Conservation (phyloP, 2,329 filamentous ascomycete genomes). For the Pyrenochaeta sp. region DNA sequence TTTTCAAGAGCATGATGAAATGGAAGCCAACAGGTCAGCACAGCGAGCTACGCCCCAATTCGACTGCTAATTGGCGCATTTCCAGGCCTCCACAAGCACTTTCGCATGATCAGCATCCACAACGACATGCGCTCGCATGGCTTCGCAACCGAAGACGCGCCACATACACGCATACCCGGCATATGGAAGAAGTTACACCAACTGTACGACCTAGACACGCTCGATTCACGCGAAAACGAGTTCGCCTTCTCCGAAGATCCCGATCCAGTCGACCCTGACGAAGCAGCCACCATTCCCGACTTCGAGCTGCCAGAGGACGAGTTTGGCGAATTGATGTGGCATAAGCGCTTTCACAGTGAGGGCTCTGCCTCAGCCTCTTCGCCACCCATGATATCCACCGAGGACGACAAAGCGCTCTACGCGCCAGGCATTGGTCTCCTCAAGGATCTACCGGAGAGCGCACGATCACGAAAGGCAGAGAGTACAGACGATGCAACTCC, state of each 20-base stretch:
- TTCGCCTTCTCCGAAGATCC: conserved; percentile 66
- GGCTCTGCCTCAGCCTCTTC: conserved; percentile 39
- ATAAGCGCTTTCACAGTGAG: conserved; percentile 45
- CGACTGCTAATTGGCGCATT: conserved; percentile 2
- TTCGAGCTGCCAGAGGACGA: conserved; percentile 56
- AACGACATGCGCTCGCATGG: conserved; percentile 59
- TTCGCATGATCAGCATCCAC: conserved; percentile 61
- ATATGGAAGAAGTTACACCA: conserved; percentile 89
- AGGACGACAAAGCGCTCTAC: conserved; percentile 45
- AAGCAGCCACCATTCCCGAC: conserved; percentile 42
- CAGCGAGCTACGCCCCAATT: accelerated
- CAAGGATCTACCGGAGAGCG: conserved; percentile 38
- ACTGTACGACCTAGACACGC: conserved; percentile 83
- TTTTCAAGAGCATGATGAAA: conserved; percentile 90
- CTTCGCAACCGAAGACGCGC: conserved; percentile 72
- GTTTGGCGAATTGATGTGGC: conserved; percentile 56
- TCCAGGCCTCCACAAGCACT: conserved; percentile 64
- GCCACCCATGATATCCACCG: conserved; percentile 38
- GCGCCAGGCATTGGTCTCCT: conserved; percentile 45
- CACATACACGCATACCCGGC: conserved; percentile 86
- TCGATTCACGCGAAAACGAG: conserved; percentile 81
- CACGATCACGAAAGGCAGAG: conserved; percentile 39
- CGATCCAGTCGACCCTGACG: conserved; percentile 54
- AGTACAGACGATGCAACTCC: conserved; percentile 41
- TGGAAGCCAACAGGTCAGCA: conserved; percentile 87